phyloP scores from a whole-genome alignment of 768 basidiomycete species.

The Leccinum truebloodii region DNA sequence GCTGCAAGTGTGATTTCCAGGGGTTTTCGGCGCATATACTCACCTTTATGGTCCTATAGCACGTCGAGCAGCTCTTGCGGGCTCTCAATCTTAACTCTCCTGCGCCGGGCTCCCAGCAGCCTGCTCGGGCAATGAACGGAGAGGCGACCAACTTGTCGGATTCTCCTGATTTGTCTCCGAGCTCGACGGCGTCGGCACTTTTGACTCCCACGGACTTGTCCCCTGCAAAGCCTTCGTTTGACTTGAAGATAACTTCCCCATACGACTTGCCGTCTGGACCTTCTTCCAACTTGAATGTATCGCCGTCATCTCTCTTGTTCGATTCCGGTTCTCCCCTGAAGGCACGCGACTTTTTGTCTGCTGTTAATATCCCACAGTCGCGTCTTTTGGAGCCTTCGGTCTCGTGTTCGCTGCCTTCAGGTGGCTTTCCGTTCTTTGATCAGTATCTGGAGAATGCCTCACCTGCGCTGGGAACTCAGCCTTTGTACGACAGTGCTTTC shows the following conservation, averaged over 20 bases:
- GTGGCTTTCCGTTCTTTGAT: slow-evolving; percentile 49
- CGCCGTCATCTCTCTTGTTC: slow-evolving; percentile 45
- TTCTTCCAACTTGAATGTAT: slow-evolving; percentile 24
- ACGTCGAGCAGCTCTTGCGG: slow-evolving; percentile 79
- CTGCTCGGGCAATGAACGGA: slow-evolving; percentile 43
- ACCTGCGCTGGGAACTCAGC: slow-evolving; percentile 37
- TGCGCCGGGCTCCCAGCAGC: slow-evolving; percentile 47
- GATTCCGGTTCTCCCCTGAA: slow-evolving; percentile 43
- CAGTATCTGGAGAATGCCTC: slow-evolving; percentile 49
- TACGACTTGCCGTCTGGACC: slow-evolving; percentile 44
- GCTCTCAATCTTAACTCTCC: slow-evolving; percentile 81
- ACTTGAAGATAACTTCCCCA: slow-evolving; percentile 52
- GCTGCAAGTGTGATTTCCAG: too few species aligned
- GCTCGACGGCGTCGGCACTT: slow-evolving; percentile 68
- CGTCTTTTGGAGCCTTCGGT: slow-evolving; percentile 24
- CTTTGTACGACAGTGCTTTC: slow-evolving; percentile 36
- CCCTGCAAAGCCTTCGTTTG: slow-evolving; percentile 57
- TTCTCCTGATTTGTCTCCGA: slow-evolving; percentile 73
- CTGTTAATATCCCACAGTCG: slow-evolving; percentile 25
- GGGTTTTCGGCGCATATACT: slow-evolving; percentile 31
- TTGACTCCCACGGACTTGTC: slow-evolving; percentile 76
- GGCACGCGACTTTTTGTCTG: slow-evolving; percentile 32
- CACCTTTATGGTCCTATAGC: slow-evolving; percentile 43
- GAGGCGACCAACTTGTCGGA: slow-evolving; percentile 42
- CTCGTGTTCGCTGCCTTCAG: slow-evolving; percentile 23